phyloP scores from a whole-genome alignment of 2,329 filamentous ascomycete genomes.

The Penicillium sp. region DNA sequence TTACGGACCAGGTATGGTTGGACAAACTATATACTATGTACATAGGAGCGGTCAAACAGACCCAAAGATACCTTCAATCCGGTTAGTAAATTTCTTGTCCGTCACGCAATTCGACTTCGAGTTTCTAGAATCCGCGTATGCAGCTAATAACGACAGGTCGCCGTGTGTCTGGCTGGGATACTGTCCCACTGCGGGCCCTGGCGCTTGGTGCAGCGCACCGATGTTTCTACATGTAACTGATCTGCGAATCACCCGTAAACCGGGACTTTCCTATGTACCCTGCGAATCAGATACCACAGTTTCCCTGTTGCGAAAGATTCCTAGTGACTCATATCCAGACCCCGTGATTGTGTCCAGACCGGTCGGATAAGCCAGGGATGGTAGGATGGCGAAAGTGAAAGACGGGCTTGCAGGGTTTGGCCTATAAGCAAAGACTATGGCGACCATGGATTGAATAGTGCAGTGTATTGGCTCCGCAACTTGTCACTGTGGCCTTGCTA shows the following conservation, averaged over 20 bases:
- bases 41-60: slow-evolving; percentile 6
- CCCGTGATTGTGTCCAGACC: slow-evolving; percentile 1
- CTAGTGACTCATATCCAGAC: neutral
- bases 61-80: neutral
- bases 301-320: neutral
- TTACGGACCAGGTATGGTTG: too few species aligned
- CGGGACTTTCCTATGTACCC: neutral
- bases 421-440: neutral
- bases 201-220: neutral
- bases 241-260: slow-evolving; percentile 12
- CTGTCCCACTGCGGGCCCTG: slow-evolving; percentile 16
- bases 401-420: slow-evolving; percentile 4
- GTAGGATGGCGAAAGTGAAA: neutral
- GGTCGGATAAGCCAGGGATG: neutral
- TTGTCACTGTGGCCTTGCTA: slow-evolving; percentile 2
- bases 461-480: slow-evolving; percentile 6
- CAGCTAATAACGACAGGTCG: slow-evolving; percentile 4
- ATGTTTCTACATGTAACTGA: slow-evolving; percentile 3
- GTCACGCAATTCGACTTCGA: slow-evolving; percentile 19
- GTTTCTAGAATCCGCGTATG: slow-evolving; percentile 19
- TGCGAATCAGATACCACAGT: neutral
- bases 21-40: neutral
- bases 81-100: neutral
- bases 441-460: neutral
- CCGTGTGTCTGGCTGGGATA: slow-evolving; percentile 10